Base-by-base conservation (phyloP, 768 basidiomycete genomes). In the Suillus paluster region DNA sequence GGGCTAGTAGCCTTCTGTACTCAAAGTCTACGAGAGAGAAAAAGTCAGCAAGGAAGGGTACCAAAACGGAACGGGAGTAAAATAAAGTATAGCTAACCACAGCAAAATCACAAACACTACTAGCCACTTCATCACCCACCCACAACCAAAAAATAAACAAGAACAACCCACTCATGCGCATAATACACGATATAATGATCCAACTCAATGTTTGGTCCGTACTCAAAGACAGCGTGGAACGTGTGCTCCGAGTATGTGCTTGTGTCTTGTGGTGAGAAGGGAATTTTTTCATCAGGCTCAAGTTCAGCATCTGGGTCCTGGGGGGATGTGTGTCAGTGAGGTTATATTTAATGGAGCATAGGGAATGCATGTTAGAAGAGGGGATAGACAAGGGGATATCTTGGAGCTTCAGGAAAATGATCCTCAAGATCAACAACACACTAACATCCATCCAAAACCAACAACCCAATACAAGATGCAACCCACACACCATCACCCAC, bases 121-220 rank as follows among this genome's bases (percentile, higher is more conserved):
- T n/a, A n/a, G n/a, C n/a, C n/a, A n/a, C n/a, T n/a, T n/a, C n/a
- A n/a, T n/a, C n/a, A n/a, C n/a, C n/a, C n/a, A 60, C 1, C 39
- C 44, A 6, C 12, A 27, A 44, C 14, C 30, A 25, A 10, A 7
- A 7, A 55, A 4, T 12, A 55, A 39, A 38, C 5, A 59, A 23
- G n/a, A n/a, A n/a, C n/a, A 46, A 34, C 25, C 14, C 14, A 86
- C 92, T 66, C 68, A 94, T 93, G 95, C 11, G 94, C 83, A 68
- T 90, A 87, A 74, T 95, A 98, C 10, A 96, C 87, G 52, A 98
- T 71, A 70, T 93, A 89, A 71, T 99, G 96, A 69, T 99, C 97
- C 45, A 92, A 79, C 75, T 90, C 86, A 50, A 92, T 88, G 75
- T 85, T 85, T 2, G 83, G 80, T 0, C 90, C 92, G 63, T 93